Percentiles rank a stretch among this genome's conserved stretches.
These are phyloP conservation scores for Lumnitzera racemosa DNA, from an alignment of 345 rosid species.

Conservation along the genomic window DNA sequence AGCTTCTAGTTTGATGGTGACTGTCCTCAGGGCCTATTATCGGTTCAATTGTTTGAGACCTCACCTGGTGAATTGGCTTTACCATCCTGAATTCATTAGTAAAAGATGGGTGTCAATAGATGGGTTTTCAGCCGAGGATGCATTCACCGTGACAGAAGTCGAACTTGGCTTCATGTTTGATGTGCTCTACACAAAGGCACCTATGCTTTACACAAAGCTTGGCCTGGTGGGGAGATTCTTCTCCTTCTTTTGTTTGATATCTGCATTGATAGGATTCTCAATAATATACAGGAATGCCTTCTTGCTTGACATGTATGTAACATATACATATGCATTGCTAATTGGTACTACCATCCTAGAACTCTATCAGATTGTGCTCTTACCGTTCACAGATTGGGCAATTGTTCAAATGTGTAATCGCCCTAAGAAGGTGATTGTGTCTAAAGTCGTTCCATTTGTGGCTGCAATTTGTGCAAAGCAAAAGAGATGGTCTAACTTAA, in stretches of 20 bases:
- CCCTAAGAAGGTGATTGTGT: not conserved
- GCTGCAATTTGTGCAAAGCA: not conserved
- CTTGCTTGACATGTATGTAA: slow-evolving; percentile 18
- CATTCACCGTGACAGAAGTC: slow-evolving; percentile 27
- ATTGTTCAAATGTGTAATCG: not conserved
- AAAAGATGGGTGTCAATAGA: not conserved
- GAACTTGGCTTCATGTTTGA: slow-evolving; percentile 38
- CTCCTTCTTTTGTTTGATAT: not conserved
- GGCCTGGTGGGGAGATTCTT: slow-evolving; percentile 15
- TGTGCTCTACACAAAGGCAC: slow-evolving; percentile 29
- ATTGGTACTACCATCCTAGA: slow-evolving; percentile 25
- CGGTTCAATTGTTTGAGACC: slow-evolving; percentile 7
- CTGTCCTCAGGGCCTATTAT: slow-evolving; percentile 1
- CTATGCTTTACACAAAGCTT: not conserved
- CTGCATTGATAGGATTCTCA: slow-evolving; percentile 11
- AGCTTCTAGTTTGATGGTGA: not conserved
- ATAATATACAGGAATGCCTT: not conserved
- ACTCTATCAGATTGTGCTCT: slow-evolving; percentile 1
- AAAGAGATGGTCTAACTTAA: slow-evolving; percentile 1
- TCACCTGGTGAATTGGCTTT: slow-evolving; percentile 5
- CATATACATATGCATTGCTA: slow-evolving; percentile 23
- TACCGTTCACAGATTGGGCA: slow-evolving; percentile 8
- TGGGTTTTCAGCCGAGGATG: slow-evolving; percentile 6
- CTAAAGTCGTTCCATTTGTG: not conserved
- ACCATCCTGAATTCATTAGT: not conserved